Conservation (phyloP, 2,329 filamentous ascomycete genomes). For the Pseudogymnoascus sp. region DNA sequence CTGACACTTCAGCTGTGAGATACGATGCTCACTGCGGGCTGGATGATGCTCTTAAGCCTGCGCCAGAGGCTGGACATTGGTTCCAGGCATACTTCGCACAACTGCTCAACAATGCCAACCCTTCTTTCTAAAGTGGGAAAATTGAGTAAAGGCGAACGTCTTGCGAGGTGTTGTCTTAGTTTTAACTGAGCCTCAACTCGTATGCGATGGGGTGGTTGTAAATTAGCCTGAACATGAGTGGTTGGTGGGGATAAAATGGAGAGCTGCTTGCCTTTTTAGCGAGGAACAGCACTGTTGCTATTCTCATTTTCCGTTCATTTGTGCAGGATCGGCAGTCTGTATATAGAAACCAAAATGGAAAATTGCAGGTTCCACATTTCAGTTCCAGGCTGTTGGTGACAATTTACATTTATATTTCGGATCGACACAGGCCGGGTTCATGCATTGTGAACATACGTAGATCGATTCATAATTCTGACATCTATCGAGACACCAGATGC, state of each 20-base stretch:
- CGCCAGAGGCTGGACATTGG: conserved; percentile 64
- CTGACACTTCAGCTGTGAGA: conserved; percentile 34
- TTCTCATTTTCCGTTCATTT: not conserved
- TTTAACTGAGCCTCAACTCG: not conserved
- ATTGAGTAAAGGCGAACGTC: not conserved
- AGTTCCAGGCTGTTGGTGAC: not conserved
- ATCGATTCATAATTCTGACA: not conserved
- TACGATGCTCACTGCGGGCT: conserved; percentile 47
- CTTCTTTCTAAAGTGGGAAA: conserved; percentile 36
- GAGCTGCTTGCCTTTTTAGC: not conserved
- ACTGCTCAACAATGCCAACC: conserved; percentile 48
- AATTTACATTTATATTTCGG: not conserved
- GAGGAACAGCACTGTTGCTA: not conserved
- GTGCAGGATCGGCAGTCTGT: not conserved
- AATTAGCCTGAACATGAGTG: not conserved
- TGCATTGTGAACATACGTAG: not conserved
- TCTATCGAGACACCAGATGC: not conserved
- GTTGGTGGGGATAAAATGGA: not conserved
- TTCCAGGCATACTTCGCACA: conserved; percentile 52
- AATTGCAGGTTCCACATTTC: not conserved
- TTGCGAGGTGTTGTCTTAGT: not conserved
- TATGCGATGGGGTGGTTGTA: not conserved
- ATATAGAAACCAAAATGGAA: not conserved
- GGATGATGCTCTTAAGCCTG: conserved; percentile 50
- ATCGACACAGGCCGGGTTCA: not conserved